Evolutionary conservation across 1,139 yeast genomes (phyloP).

Genomic region (Blastobotrys persicus): DNA sequence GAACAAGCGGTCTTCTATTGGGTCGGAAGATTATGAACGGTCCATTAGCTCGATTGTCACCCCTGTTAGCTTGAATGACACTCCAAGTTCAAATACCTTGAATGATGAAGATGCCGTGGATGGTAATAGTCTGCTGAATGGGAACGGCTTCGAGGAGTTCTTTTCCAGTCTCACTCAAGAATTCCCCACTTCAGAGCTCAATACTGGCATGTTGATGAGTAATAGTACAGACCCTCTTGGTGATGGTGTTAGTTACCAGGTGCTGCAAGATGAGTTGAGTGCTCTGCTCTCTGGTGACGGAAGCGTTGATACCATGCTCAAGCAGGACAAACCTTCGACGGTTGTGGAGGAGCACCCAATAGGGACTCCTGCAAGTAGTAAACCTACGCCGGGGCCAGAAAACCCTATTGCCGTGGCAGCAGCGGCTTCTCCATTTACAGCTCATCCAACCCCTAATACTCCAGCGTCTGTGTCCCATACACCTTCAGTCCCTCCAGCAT

Average conservation of each 20-base stretch:
- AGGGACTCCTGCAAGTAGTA: not conserved
- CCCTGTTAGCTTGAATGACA: slow-evolving; percentile 4
- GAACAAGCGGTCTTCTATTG: not conserved
- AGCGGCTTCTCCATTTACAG: slow-evolving; percentile 7
- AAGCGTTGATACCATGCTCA: slow-evolving; percentile 6
- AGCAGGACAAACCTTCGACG: not conserved
- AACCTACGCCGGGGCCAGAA: not conserved
- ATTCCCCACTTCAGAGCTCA: slow-evolving; percentile 5
- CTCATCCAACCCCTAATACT: slow-evolving; percentile 6
- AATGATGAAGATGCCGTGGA: slow-evolving; percentile 1
- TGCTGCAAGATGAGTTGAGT: slow-evolving; percentile 21
- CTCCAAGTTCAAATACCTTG: not conserved
- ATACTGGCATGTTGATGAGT: not conserved
- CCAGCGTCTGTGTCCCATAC: not conserved
- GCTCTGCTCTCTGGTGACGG: slow-evolving; percentile 18
- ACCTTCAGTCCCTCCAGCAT: not conserved
- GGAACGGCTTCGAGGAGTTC: slow-evolving; percentile 5
- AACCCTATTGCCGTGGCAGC: slow-evolving; percentile 1
- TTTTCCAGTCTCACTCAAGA: slow-evolving; percentile 5
- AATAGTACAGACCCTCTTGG: slow-evolving; percentile 2
- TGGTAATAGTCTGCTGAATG: not conserved
- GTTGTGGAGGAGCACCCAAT: no score
- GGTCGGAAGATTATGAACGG: not conserved
- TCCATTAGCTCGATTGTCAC: slow-evolving; percentile 1
- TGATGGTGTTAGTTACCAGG: slow-evolving; percentile 13